Percentiles rank a stretch among this genome's conserved stretches.
Conservation (phyloP, 1,284 basidiomycete genomes). For the Coniferiporia weirii region DNA sequence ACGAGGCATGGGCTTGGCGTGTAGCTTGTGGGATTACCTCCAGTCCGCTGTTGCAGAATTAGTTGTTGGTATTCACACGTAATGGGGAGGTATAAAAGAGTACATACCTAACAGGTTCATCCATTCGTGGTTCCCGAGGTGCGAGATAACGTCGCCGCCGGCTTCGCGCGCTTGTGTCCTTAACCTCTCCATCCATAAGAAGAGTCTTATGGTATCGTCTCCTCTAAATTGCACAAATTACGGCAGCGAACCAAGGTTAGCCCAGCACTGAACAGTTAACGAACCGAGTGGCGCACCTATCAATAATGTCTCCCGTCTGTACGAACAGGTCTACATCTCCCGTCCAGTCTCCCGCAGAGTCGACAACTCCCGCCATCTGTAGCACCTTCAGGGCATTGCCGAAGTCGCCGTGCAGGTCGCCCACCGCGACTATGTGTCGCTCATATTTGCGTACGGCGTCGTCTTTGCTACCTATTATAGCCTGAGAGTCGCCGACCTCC, state of each 20-base stretch:
- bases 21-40: conserved; percentile 45
- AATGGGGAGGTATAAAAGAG: neutral
- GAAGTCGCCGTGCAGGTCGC: conserved; percentile 78
- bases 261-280: neutral
- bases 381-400: conserved; percentile 70
- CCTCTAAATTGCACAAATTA: conserved; percentile 45
- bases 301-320: conserved; percentile 92
- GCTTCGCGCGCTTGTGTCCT: conserved; percentile 64
- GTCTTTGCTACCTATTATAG: neutral
- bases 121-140: conserved; percentile 88
- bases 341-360: conserved; percentile 68
- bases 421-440: conserved; percentile 68
- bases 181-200: conserved; percentile 75
- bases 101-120: conserved; percentile 81
- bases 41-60: conserved; percentile 58
- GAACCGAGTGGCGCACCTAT: conserved; percentile 45
- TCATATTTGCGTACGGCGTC: conserved; percentile 21
- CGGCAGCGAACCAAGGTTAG: conserved; percentile 8
- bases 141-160: conserved; percentile 71
- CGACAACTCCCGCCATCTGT: conserved; percentile 69
- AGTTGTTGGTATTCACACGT: conserved; percentile 10
- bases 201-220: conserved; percentile 81
- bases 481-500: neutral
- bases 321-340: conserved; percentile 79
- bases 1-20: neutral